phyloP scores from a whole-genome alignment of 306 rosid species.

The Gynostemma pentaphyllum region DNA sequence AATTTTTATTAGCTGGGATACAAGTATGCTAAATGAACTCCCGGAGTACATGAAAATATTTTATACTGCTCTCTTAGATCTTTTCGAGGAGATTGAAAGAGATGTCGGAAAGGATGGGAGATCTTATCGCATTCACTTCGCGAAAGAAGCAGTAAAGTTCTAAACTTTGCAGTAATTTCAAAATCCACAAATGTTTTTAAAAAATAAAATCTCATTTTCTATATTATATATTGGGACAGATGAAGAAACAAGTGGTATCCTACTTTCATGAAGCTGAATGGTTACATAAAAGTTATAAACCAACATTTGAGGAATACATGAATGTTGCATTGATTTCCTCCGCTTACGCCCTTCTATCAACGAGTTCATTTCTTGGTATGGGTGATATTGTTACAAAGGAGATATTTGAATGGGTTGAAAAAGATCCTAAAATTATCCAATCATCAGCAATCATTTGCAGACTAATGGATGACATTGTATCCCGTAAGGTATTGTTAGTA shows the following conservation, averaged over 20 bases:
- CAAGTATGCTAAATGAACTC: background rate
- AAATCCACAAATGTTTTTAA: too few species aligned
- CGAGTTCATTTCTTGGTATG: background rate
- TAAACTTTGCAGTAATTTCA: too few species aligned
- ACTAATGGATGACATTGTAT: background rate
- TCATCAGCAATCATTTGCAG: background rate
- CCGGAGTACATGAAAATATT: conserved; percentile 17
- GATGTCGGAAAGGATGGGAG: conserved; percentile 6
- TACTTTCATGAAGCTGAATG: conserved; percentile 20
- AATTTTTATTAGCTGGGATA: conserved; percentile 22
- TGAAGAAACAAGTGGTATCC: background rate
- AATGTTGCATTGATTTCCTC: background rate
- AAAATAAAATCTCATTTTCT: too few species aligned
- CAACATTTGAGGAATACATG: conserved; percentile 22
- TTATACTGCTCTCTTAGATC: background rate
- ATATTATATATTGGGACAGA: background rate
- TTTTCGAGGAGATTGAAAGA: conserved; percentile 16
- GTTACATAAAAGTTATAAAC: conserved; percentile 7
- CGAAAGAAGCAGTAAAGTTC: conserved; percentile 13
- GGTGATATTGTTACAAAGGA: conserved; percentile 3
- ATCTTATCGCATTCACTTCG: conserved; percentile 6
- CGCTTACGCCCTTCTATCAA: background rate
- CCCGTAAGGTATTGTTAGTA: background rate
- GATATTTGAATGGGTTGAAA: background rate
- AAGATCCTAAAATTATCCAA: conserved; percentile 1